Conservation (phyloP, 441 rosid genomes). For the Croton setiger region DNA sequence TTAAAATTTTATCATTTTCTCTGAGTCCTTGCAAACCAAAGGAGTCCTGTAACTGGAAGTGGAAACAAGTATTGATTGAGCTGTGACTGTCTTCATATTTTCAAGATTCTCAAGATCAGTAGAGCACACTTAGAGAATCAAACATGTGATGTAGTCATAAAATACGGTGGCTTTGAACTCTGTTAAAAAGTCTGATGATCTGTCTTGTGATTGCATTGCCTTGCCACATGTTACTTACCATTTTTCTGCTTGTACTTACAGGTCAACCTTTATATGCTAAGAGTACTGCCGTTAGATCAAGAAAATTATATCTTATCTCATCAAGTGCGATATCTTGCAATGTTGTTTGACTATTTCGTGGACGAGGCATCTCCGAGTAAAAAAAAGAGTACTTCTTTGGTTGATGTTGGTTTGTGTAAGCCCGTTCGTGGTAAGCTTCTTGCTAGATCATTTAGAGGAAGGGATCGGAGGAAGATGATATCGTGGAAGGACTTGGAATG, state of each 20-base stretch:
- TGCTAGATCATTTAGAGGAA: constrained; percentile 77
- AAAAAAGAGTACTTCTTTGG: constrained; percentile 48
- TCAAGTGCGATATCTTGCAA: constrained; percentile 74
- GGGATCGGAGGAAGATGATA: constrained; percentile 89
- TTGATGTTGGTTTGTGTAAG: constrained; percentile 80
- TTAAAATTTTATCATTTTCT: not conserved
- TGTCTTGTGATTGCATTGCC: not conserved
- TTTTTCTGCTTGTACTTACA: constrained; percentile 28
- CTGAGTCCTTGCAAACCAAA: not conserved
- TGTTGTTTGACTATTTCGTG: constrained; percentile 71
- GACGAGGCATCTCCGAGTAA: constrained; percentile 54
- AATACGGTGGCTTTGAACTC: not conserved
- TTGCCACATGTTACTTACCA: not conserved
- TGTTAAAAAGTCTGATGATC: not conserved
- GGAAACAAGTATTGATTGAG: not conserved
- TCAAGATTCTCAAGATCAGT: not conserved
- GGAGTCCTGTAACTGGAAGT: not conserved
- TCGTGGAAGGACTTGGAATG: constrained; percentile 78
- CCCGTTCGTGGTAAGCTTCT: constrained; percentile 72
- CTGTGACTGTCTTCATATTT: not conserved
- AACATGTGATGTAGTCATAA: not conserved
- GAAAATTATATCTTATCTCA: constrained; percentile 60
- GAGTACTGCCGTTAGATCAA: constrained; percentile 57
- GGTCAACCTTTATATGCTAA: constrained; percentile 80
- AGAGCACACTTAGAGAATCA: not conserved